phyloP scores from a whole-genome alignment of 345 rosid species.

The Rubroshorea leprosula region DNA sequence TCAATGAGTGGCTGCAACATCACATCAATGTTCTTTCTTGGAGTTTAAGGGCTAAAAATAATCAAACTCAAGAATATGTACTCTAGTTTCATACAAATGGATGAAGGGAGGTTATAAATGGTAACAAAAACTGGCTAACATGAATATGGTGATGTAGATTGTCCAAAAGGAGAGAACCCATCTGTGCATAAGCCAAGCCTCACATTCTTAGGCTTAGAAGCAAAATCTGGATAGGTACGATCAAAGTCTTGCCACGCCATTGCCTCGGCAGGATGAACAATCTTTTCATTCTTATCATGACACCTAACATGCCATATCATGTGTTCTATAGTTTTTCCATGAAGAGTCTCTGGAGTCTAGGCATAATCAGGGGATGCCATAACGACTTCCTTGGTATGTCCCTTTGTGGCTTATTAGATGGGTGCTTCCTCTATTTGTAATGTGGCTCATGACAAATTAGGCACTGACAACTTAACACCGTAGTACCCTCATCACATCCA shows the following conservation, averaged over 20 bases:
- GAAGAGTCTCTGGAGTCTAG: too few species aligned
- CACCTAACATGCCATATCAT: too few species aligned
- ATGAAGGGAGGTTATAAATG: background rate
- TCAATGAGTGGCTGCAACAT: slow-evolving; percentile 3
- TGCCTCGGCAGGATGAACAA: too few species aligned
- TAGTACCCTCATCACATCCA: too few species aligned
- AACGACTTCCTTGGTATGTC: too few species aligned
- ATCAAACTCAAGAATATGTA: background rate
- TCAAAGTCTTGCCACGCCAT: slow-evolving; percentile 11
- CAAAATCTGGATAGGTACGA: background rate
- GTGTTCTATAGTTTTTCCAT: too few species aligned
- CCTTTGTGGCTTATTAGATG: too few species aligned
- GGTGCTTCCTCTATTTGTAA: too few species aligned
- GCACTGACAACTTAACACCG: too few species aligned
- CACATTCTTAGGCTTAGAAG: background rate
- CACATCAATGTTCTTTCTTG: slow-evolving; percentile 5
- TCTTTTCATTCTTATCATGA: too few species aligned
- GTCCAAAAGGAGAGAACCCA: slow-evolving; percentile 4
- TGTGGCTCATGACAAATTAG: too few species aligned
- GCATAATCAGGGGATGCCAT: too few species aligned
- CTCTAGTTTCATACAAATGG: slow-evolving; percentile 5
- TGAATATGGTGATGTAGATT: background rate
- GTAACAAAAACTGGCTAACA: slow-evolving; percentile 6
- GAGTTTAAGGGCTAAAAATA: background rate
- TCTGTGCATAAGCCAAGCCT: background rate